A percentile compares a stretch with the other conserved stretches of the same genome.
Conservation (phyloP, 2,329 filamentous ascomycete species). For the Zymoseptoria pseudotritici region DNA sequence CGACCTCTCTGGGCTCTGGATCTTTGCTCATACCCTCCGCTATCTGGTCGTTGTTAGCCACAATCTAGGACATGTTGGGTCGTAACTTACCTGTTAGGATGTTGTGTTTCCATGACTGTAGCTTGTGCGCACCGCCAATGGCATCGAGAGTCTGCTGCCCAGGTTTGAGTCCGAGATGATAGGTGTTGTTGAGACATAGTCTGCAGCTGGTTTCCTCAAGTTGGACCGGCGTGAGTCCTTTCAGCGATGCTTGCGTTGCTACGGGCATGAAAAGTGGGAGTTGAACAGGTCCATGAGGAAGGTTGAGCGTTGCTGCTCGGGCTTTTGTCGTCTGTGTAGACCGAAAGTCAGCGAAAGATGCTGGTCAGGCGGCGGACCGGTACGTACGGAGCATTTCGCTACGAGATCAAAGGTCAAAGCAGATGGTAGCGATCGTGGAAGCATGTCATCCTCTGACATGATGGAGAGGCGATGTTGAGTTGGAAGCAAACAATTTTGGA, state of each 20-base stretch:
- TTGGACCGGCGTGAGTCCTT: slow-evolving; percentile 87
- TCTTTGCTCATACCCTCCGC: slow-evolving; percentile 14
- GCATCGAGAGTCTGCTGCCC: slow-evolving; percentile 82
- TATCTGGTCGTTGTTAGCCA: slow-evolving; percentile 7
- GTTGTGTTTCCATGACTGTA: slow-evolving; percentile 94
- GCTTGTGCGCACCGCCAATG: slow-evolving; percentile 83
- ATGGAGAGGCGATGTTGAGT: neutral
- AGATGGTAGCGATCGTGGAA: slow-evolving; percentile 27
- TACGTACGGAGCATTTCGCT: slow-evolving; percentile 69
- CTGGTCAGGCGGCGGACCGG: neutral
- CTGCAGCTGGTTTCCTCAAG: slow-evolving; percentile 82
- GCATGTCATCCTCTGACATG: slow-evolving; percentile 20
- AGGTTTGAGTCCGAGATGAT: slow-evolving; percentile 90
- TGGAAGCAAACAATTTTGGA: neutral
- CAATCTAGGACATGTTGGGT: slow-evolving; percentile 36
- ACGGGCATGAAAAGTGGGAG: slow-evolving; percentile 98
- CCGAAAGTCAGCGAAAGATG: slow-evolving; percentile 6
- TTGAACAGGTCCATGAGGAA: slow-evolving; percentile 85
- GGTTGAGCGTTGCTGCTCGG: slow-evolving; percentile 74
- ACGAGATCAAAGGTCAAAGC: slow-evolving; percentile 73
- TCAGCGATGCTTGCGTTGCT: slow-evolving; percentile 90
- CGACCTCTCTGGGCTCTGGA: neutral
- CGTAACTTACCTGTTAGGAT: slow-evolving; percentile 62
- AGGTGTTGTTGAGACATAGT: slow-evolving; percentile 95
- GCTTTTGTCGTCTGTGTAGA: slow-evolving; percentile 75